Conservation (phyloP, 1,284 basidiomycete species). For the Schizophyllum amplum region DNA sequence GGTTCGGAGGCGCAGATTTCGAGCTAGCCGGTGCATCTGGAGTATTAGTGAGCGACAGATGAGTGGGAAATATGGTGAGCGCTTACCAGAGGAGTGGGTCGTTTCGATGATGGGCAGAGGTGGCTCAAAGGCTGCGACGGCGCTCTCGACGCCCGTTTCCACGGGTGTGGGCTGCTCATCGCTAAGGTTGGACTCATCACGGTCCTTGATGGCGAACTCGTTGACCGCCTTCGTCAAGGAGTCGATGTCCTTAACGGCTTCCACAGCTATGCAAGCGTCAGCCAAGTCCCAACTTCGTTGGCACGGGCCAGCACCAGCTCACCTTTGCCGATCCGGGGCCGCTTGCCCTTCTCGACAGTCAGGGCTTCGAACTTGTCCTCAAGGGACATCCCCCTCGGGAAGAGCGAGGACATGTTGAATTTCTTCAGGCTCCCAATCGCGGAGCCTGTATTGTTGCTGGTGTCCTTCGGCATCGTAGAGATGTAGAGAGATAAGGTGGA, state of each 20-base stretch:
- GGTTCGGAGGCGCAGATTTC: too few species aligned
- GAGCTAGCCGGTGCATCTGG: too few species aligned
- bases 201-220: not conserved
- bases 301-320: not conserved
- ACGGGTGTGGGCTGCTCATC: too few species aligned
- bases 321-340: not conserved
- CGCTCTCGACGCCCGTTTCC: too few species aligned
- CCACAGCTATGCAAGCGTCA: not conserved
- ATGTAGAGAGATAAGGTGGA: too few species aligned
- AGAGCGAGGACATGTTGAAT: not conserved
- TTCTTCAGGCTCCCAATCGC: not conserved
- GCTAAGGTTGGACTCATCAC: not conserved
- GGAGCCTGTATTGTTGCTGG: not conserved
- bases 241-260: not conserved
- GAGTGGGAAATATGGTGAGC: too few species aligned
- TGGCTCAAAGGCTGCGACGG: too few species aligned
- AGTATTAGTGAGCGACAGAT: too few species aligned
- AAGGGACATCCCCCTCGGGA: not conserved
- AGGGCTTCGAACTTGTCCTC: not conserved
- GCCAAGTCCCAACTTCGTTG: not conserved
- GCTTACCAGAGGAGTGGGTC: too few species aligned
- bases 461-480: not conserved
- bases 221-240: not conserved
- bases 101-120: too few species aligned
- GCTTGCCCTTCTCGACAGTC: not conserved